These are phyloP conservation scores for Colletotrichum orbiculare DNA, from an alignment of 2,329 filamentous ascomycete species.

Conservation along the genomic window DNA sequence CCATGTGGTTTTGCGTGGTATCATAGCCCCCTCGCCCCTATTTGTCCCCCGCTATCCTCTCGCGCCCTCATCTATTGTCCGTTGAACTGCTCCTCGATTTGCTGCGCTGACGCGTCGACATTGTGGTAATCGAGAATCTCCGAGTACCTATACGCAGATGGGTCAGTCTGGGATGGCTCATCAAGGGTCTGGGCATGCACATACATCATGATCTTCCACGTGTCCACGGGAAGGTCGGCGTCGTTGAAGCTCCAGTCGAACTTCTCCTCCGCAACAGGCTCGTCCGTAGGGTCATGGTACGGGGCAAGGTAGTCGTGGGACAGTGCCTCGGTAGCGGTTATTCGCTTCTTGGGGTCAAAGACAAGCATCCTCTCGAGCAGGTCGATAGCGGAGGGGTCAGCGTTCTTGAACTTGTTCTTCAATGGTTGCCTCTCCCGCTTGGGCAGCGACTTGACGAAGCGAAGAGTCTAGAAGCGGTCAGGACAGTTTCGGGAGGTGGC, in stretches of 20 bases:
- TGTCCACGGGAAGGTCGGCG: slow-evolving; percentile 94
- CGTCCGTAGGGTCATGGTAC: slow-evolving; percentile 97
- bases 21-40: slow-evolving; percentile 34
- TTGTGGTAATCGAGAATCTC: slow-evolving; percentile 99
- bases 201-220: slow-evolving; percentile 99
- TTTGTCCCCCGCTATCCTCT: slow-evolving; percentile 20
- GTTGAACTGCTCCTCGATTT: slow-evolving; percentile 50
- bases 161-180: slow-evolving; percentile 5
- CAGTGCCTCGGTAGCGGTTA: slow-evolving; percentile 87
- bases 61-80: slow-evolving; percentile 45
- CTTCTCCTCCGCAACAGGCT: slow-evolving; percentile 95
- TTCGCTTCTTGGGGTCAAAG: slow-evolving; percentile 96
- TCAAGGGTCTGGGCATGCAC: slow-evolving; percentile 45
- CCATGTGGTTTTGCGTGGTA: slow-evolving; percentile 38
- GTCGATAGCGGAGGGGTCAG: slow-evolving; percentile 86
- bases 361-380: slow-evolving; percentile 97
- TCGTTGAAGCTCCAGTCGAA: slow-evolving; percentile 99
- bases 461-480: slow-evolving; percentile 74
- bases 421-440: slow-evolving; percentile 93
- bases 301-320: slow-evolving; percentile 93
- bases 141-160: slow-evolving; percentile 78
- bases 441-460: slow-evolving; percentile 97
- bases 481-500: neutral
- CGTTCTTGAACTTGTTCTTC: slow-evolving; percentile 92
- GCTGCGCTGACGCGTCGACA: slow-evolving; percentile 68